phyloP scores from a whole-genome alignment of 2,329 filamentous ascomycete species.

The Colletotrichum aenigma region DNA sequence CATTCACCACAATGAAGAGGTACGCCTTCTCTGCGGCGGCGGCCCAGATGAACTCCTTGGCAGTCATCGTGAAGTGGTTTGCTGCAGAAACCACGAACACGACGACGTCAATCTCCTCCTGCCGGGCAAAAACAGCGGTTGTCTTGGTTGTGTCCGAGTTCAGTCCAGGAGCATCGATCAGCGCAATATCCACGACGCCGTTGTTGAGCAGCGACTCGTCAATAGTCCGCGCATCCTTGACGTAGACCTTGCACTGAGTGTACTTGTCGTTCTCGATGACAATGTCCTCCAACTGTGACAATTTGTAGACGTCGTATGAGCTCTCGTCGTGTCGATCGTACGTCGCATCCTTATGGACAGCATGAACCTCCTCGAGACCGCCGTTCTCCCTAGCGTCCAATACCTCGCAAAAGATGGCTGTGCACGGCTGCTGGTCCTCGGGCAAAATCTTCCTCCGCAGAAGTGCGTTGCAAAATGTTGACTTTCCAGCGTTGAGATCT shows the following conservation, averaged over 20 bases:
- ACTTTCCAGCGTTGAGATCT: conserved; percentile 96
- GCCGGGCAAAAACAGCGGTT: conserved; percentile 93
- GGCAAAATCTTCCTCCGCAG: conserved; percentile 90
- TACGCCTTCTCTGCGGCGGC: conserved; percentile 97
- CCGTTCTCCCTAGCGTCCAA: conserved; percentile 90
- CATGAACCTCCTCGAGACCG: conserved; percentile 93
- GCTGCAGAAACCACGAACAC: conserved; percentile 98
- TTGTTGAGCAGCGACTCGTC: conserved; percentile 97
- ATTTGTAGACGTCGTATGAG: conserved; percentile 85
- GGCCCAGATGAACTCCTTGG: conserved; percentile 97
- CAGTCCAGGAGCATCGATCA: conserved; percentile 94
- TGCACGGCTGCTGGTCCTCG: conserved; percentile 97
- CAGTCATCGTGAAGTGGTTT: conserved; percentile 96
- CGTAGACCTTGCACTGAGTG: conserved; percentile 95
- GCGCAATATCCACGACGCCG: conserved; percentile 94
- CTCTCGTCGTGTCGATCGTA: conserved; percentile 93
- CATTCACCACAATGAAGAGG: conserved; percentile 96
- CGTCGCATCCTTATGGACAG: conserved; percentile 77
- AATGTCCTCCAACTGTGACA: conserved; percentile 83
- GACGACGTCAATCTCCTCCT: conserved; percentile 98
- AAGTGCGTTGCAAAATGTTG: conserved; percentile 98
- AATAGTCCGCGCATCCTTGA: conserved; percentile 86
- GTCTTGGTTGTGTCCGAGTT: conserved; percentile 98
- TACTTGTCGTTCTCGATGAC: conserved; percentile 89
- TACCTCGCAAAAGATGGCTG: conserved; percentile 97